A percentile compares a stretch with the other conserved stretches of the same genome.
phyloP scores from a whole-genome alignment of 495 filamentous ascomycete genomes.

The Aspergillus leporis region DNA sequence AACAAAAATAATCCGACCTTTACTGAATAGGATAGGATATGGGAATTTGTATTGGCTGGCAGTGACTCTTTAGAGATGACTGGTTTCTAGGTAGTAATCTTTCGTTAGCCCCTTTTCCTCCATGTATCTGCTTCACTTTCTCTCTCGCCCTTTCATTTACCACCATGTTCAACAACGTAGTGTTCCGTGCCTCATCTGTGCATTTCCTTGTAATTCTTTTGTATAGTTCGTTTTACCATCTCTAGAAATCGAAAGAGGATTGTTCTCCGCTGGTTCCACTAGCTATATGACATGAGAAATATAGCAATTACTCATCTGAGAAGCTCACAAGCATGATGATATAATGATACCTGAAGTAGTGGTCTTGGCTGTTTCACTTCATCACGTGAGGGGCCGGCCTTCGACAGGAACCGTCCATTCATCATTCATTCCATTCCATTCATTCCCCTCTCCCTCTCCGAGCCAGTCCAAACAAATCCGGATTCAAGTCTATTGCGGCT shows the following conservation, averaged over 20 bases:
- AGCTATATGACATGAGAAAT: too few species aligned
- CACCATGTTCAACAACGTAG: neutral
- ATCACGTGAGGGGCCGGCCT: conserved; percentile 21
- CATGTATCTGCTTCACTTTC: neutral
- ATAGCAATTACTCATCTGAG: too few species aligned
- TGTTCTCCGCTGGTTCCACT: neutral
- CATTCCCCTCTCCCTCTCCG: neutral
- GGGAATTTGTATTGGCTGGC: conserved; percentile 1
- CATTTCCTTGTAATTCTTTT: neutral
- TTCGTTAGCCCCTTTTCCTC: neutral
- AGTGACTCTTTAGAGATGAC: neutral
- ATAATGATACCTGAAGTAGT: too few species aligned
- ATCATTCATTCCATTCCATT: too few species aligned
- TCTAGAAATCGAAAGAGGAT: neutral
- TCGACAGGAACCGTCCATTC: conserved; percentile 9
- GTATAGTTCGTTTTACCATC: neutral
- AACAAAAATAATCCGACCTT: neutral
- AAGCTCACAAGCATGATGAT: too few species aligned
- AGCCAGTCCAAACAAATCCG: conserved; percentile 20
- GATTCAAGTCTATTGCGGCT: conserved; percentile 16
- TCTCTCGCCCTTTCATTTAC: neutral
- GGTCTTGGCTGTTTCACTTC: conserved; percentile 7
- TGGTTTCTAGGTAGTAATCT: neutral
- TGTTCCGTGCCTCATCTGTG: neutral
- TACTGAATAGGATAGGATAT: neutral